Evolutionary conservation across 148 eudicot species (phyloP), one percentile per base, ranked within the genome.

Genomic region (Rhododendron simsii): DNA sequence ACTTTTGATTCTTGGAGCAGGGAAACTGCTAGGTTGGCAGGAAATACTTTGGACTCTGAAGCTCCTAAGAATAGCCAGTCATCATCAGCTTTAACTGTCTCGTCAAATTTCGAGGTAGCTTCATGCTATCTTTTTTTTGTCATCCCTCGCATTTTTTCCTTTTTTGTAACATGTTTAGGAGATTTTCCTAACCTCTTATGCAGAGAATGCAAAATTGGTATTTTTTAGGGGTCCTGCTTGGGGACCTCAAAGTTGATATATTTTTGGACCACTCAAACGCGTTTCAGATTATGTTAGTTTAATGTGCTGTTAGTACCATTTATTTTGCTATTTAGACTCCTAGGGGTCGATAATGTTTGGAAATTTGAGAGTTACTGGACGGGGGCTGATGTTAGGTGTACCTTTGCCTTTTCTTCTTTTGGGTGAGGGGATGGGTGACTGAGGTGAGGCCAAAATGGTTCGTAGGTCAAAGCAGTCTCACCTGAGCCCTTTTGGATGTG

Each of bases 61-160:
- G 90, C 89, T 87, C 88, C 91, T 69, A 92, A 88, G 87, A 89
- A 53, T 85, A 85, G 88, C 89, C 93, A 86, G 75, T 84, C 86
- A 47, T 87, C 91, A n/a, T 86, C 95, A 84, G 87, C 94, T 81
- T 88, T 93, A 69, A 91, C 89, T 73, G 93, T 95, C 79, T 93
- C 98, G 51, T 93, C 98, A 71, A 95, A 95, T 84, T 95, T 95
- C 78, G 98, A 95, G 98, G 98, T 93, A 92, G 44, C 37, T 44
- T 57, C 57, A 28, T 28, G 48, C 50, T 37, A 44, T 82, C 48
- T 81, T 47, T 23, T 23, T 77, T 81, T 47, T 65, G 67, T 84
- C 53, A 75, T 65, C 80, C 71, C 11, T 53, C 20, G 41, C 84
- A 35, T 44, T 71, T 50, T 82, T 37, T 20, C 14, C 51, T 74